Conservation (phyloP, 2,329 filamentous ascomycete genomes). For the Colletotrichum godetiae region DNA sequence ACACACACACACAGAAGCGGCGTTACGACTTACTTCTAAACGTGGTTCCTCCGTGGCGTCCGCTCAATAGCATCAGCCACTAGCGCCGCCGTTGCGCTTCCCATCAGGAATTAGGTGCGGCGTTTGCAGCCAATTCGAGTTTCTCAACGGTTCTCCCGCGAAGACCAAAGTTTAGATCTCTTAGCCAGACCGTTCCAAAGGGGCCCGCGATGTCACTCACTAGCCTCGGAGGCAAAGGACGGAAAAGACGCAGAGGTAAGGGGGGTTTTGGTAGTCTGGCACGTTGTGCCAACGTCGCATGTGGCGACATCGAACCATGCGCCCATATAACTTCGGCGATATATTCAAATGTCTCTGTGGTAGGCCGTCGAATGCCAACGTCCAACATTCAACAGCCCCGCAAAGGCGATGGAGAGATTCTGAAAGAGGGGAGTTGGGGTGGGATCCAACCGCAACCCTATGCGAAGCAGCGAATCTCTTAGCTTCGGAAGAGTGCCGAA, state of each 20-base stretch:
- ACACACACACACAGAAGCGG: neutral
- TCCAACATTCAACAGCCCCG: neutral
- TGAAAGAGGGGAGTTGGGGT: neutral
- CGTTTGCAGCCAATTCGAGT: neutral
- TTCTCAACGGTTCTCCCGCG: slow-evolving; percentile 5
- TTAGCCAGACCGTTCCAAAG: neutral
- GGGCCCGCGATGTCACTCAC: slow-evolving; percentile 16
- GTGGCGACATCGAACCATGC: slow-evolving; percentile 30
- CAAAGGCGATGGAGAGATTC: neutral
- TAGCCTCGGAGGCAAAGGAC: neutral
- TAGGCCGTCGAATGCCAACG: neutral
- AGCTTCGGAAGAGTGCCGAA: slow-evolving; percentile 26
- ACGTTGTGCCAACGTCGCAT: neutral
- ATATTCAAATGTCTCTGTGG: neutral
- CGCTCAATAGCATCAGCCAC: slow-evolving; percentile 19
- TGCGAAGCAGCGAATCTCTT: neutral
- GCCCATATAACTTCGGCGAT: slow-evolving; percentile 15
- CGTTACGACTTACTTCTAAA: neutral
- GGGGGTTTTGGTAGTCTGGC: neutral
- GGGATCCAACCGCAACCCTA: neutral
- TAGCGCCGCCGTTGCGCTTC: slow-evolving; percentile 21
- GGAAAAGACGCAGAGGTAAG: slow-evolving; percentile 4
- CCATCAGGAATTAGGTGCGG: neutral
- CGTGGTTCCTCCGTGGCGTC: neutral
- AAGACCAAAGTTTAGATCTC: neutral